Conservation (phyloP, 108 stramenopile genomes). For the Bacterosira constricta region DNA sequence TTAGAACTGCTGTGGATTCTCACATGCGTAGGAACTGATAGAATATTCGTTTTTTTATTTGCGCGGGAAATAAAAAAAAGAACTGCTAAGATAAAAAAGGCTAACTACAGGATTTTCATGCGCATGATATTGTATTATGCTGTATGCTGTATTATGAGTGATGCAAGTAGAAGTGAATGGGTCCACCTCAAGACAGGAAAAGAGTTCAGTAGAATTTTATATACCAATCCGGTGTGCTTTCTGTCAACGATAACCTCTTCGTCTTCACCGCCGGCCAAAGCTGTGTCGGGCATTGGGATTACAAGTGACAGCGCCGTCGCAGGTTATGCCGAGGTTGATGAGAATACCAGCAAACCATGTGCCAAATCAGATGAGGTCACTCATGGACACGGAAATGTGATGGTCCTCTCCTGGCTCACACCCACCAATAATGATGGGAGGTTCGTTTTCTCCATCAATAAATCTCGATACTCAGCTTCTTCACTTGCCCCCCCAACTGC, state of each 20-base stretch:
- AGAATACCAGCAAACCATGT: background rate
- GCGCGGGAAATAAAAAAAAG: too few species aligned
- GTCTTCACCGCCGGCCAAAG: background rate
- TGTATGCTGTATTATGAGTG: too few species aligned
- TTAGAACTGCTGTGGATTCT: too few species aligned
- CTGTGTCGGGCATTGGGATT: background rate
- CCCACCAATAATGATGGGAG: conserved; percentile 70
- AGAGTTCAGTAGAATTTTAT: conserved; percentile 65
- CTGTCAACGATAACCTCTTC: conserved; percentile 30
- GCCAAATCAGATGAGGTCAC: background rate
- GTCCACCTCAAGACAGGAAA: conserved; percentile 52
- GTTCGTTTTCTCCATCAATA: conserved; percentile 68
- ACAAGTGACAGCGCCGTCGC: background rate
- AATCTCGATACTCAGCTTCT: conserved; percentile 55
- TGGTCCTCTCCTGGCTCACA: conserved; percentile 80
- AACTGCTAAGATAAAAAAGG: too few species aligned
- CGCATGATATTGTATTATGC: too few species aligned
- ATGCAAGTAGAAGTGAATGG: conserved; percentile 29
- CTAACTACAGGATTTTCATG: too few species aligned
- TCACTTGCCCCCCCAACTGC: conserved; percentile 15
- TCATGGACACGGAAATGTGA: conserved; percentile 50
- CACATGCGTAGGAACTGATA: too few species aligned
- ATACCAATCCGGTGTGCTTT: conserved; percentile 77
- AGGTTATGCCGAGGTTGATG: background rate
- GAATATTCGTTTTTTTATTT: too few species aligned